Evolutionary conservation across 2,329 filamentous ascomycete genomes (phyloP), one percentile per base, ranked within the genome.

Genomic region (Rhynchosporium agropyri): DNA sequence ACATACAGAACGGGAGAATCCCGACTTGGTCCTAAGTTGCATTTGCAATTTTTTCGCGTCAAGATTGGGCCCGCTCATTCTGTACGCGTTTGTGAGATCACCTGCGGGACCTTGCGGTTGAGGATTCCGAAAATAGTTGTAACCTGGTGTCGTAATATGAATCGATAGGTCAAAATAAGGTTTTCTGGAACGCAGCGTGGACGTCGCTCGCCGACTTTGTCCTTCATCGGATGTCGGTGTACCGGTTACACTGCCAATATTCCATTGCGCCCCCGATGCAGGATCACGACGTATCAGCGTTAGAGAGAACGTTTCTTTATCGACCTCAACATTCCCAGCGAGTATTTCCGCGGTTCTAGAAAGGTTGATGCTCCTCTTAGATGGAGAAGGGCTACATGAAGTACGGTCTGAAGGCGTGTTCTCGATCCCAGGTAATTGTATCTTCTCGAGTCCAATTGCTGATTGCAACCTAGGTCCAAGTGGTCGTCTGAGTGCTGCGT

Each of bases 271-370:
- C 7, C 86, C 85, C 8, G 87, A 84, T 28, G 82, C 80, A 0
- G 88, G 88, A 72, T 92, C 88, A 67, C 89, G 84, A n/a, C 90
- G 86, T 69, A 92, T 91, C 13, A 93, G 75, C 0, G 85, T 75
- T 63, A 75, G 71, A 9, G 70, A 73, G 59, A 74, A 74, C 10
- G 28, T 42, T 20, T 28, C 31, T 36, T 43, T 48, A 36, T 29
- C 49, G 42, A 12, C 29, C 38, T 54, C 48, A 40, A 10, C 4
- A 26, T 15, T 29, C 12, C 36, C 54, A 26, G 46, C 8, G 20
- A 42, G 26, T 28, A 43, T 8, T 4, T 58, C 62, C 29, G 33
- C 54, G 12, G 33, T n/a, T 40, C 33, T 51, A 20, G 50, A 36
- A 29, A 31, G 54, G 4, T 68, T 59, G 26, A 48, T 55, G 31